Base-by-base conservation (phyloP, 2,329 filamentous ascomycete species). In the Trichoderma hamatum region DNA sequence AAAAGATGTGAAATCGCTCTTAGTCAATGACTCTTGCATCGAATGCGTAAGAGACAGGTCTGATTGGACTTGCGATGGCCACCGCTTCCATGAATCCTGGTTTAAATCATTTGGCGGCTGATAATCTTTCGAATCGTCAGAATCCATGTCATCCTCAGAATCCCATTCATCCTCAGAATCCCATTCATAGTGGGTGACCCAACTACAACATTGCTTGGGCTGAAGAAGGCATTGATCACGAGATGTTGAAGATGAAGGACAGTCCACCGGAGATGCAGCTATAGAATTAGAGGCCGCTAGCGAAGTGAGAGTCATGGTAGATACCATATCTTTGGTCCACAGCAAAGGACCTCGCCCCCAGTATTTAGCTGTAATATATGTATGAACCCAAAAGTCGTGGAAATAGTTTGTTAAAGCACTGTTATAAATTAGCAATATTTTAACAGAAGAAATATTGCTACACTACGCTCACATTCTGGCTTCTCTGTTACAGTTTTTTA, bases 251-350 rank as follows among this genome's bases (percentile, higher is more conserved):
- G 6, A 9, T 2, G 16, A 2, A 10, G n/a, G 3, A 5, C 9
- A 3, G 24, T 7, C 24, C 10, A 1, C 14, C 0, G 21, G 24
- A 19, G 19, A 34, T 32, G 10, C 16, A 9, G 39, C 3, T 3
- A 1, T 32, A 10, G 13, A 34, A 19, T 0, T 1, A 21, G 21
- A 7, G 13, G 11, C 39, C 10, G 10, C 10, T 9, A 32, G 49
- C 6, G 26, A 43, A 16, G 13, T 3, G 9, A 24, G 1, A 14
- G 26, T 19, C 26, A 30, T 5, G 13, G 39, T 24, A 4, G 59
- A 49, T 67, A 58, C 46, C 63, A 59, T 58, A 16, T 34, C 63
- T 5, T 21, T 21, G 10, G 52, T 66, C 63, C 52, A 66, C 0
- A 21, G 11, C 19, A 19, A 32, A 13, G 52, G 24, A 7, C 36